Evolutionary conservation across 2,329 filamentous ascomycete species (phyloP), one percentile per base, ranked within the genome.

Genomic region (Thelonectria olida): DNA sequence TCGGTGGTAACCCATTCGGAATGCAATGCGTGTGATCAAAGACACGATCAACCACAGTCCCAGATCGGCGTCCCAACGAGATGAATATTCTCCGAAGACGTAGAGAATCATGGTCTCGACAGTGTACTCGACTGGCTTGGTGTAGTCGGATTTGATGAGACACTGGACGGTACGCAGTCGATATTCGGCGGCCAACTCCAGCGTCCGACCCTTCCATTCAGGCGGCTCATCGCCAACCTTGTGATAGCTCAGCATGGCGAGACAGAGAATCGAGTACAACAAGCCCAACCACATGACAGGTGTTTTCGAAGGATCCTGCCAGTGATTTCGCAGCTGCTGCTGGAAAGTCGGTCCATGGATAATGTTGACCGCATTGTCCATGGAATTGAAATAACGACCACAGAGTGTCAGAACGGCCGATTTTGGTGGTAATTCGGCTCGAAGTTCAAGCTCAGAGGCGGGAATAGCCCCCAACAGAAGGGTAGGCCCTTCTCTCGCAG

Each of bases 341-440:
- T 95, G 89, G 71, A 97, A 97, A 0, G 92, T 94, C 10, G 93
- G 94, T 0, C 89, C 89, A 72, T 96, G 92, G 51, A 96, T 86
- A 66, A 96, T 88, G 73, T 88, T 89, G 74, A 89, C 87, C n/a
- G 86, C 84, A 38, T 86, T 87, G 65, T 90, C 88, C 78, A 88
- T 84, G 0, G 91, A 95, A 74, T 95, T 95, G 81, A 98, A 97
- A 74, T 96, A 99, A 62, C 95, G 88, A 63, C 90, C 90, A 63
- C 97, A 91, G 17, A 98, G 83, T 22, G 92, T 89, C 71, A 97
- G 88, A n/a, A 96, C 90, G 22, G 89, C 91, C 36, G 91, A 88
- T 73, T 93, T 95, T 0, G 90, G 84, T 2, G 96, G 96, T 41
- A 98, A 85, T 50, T 90, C 88, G 25, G 90, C 86, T 63, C 96